Evolutionary conservation across 2,329 filamentous ascomycete species (phyloP), one percentile per base, ranked within the genome.

Genomic region (Escovopsis weberi): DNA sequence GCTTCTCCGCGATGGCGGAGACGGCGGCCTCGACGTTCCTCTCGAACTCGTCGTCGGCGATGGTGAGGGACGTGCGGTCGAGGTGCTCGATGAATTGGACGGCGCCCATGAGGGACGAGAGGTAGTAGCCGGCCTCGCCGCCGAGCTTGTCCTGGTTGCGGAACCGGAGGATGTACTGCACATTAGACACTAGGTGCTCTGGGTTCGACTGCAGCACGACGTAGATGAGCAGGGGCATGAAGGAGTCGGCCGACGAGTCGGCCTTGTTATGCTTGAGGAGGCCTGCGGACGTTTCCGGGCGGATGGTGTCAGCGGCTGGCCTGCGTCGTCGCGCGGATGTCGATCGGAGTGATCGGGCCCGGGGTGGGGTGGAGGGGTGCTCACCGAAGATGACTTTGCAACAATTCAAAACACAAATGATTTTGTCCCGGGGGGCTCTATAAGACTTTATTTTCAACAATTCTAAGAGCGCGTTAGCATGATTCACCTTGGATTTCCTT

Each of bases 371-470:
- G 15, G 15, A 15, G 15, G 2, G 28, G 10, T 6, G 28, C 28
- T 30, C 62, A 86, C 84, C 91, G 61, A 98, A 96, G 49, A 98
- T 96, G 48, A 98, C 93, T 64, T 98, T 98, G 75, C 91, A 98
- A 65, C 88, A 95, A 63, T 98, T 98, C 43, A 98, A 67, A 38
- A 96, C 86, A 60, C 91, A 98, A 40, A 98, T 96, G 43, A 98
- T 91, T 63, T 98, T 98, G 67, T 98, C 91, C 53, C 91, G 72
- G 4, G 91, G 91, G n/a, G 91, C 91, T 51, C 93, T 78, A 58
- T 98, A 98, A 8, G 85, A 91, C 56, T 89, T 94, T 56, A 98
- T 95, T 61, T 98, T 98, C 33, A 94, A 66, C 12, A 98, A 69
- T 62, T 98, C 91, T 86, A 56, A 30, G 55, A 48, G 15, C 42